These are phyloP conservation scores for Trametes polyzona DNA, from an alignment of 1,284 basidiomycete species.

Conservation along the genomic window DNA sequence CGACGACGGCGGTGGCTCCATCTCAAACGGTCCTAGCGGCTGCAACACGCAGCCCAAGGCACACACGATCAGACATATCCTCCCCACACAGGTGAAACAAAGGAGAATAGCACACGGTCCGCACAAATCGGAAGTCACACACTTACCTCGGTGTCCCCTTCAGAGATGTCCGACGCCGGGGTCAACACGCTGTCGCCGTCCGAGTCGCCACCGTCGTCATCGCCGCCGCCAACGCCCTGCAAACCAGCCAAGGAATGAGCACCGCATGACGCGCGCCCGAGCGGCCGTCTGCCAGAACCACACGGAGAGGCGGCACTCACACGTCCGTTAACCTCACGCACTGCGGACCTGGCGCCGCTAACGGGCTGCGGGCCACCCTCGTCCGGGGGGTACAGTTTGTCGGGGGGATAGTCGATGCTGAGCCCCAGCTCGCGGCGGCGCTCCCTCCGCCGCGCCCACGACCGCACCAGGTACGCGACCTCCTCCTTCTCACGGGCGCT, in stretches of 20 bases:
- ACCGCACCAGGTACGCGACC: constrained; percentile 48
- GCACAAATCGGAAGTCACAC: background rate
- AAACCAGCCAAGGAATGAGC: background rate
- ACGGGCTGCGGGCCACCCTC: background rate
- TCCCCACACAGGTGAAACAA: background rate
- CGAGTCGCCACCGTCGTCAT: constrained; percentile 2
- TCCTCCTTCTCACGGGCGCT: constrained; percentile 52
- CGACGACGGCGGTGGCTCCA: constrained; percentile 31
- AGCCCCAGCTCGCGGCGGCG: constrained; percentile 29
- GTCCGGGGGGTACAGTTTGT: constrained; percentile 8
- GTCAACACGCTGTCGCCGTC: constrained; percentile 18
- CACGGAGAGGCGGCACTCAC: background rate
- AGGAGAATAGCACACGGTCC: too few species aligned
- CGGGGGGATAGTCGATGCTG: constrained; percentile 14
- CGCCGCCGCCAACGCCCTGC: background rate
- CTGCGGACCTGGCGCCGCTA: background rate
- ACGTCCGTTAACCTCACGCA: background rate
- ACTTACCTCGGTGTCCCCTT: constrained; percentile 22
- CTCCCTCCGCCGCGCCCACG: constrained; percentile 57
- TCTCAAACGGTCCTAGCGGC: constrained; percentile 22
- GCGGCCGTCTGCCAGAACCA: background rate
- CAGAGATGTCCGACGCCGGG: constrained; percentile 18
- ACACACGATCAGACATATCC: constrained; percentile 1
- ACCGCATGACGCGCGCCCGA: background rate
- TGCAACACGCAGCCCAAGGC: constrained; percentile 1